Conservation (phyloP, 352 stramenopile genomes). For the Paralagenidium karlingii region DNA sequence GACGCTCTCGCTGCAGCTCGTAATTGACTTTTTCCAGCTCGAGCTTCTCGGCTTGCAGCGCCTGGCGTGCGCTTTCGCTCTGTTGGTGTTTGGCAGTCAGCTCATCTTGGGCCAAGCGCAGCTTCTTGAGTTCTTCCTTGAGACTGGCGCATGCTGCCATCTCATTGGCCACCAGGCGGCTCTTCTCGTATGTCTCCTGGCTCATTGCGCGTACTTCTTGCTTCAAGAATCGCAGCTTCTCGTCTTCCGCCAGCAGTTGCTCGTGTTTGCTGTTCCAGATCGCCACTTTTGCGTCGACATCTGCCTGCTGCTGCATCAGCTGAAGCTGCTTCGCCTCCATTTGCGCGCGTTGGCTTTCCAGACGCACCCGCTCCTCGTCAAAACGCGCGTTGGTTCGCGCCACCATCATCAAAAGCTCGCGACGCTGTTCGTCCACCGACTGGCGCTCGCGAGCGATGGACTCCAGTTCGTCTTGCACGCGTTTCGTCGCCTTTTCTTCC, state of each 20-base stretch:
- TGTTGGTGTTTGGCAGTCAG: constrained; percentile 14
- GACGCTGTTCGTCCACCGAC: constrained; percentile 55
- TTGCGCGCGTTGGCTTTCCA: constrained; percentile 41
- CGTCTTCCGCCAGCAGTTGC: constrained; percentile 28
- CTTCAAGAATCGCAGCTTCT: no score
- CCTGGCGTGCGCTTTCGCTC: constrained; percentile 15
- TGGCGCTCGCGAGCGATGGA: constrained; percentile 55
- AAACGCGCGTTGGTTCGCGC: constrained; percentile 28
- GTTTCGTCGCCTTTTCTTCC: constrained; percentile 42
- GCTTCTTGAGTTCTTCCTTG: constrained; percentile 21
- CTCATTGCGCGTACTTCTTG: no score
- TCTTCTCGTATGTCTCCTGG: constrained; percentile 57
- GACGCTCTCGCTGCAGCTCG: constrained; percentile 52
- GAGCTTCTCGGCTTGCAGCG: constrained; percentile 29
- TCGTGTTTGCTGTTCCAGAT: constrained; percentile 41
- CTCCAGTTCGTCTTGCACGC: constrained; percentile 45
- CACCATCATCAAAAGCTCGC: constrained; percentile 43
- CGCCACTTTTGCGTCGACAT: constrained; percentile 30
- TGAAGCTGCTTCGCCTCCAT: constrained; percentile 36
- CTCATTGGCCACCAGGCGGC: constrained; percentile 21
- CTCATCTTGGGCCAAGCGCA: constrained; percentile 23
- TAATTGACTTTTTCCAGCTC: constrained; percentile 31
- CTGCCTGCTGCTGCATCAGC: constrained; percentile 43
- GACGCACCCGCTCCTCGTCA: constrained; percentile 57
- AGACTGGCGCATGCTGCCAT: constrained; percentile 19